Conservation (phyloP, 257 asterid genomes). For the Echium plantagineum region DNA sequence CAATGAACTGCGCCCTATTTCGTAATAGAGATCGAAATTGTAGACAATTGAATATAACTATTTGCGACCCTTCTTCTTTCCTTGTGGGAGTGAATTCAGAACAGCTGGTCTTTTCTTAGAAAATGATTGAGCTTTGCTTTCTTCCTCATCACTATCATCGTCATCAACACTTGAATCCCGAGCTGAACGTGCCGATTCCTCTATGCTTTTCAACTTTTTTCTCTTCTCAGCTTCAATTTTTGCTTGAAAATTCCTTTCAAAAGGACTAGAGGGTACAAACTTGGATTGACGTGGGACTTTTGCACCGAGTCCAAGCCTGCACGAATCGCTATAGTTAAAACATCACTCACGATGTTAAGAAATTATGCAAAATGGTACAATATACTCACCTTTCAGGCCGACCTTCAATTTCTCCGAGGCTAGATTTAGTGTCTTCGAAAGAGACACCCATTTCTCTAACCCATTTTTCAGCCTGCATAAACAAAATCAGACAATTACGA, state of each 20-base stretch:
- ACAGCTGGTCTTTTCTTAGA: constrained; percentile 45
- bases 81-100: constrained; percentile 12
- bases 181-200: constrained; percentile 22
- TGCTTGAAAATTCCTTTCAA: constrained; percentile 52
- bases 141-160: constrained; percentile 70
- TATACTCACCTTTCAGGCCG: constrained; percentile 66
- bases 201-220: constrained; percentile 25
- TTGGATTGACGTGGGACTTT: constrained; percentile 46
- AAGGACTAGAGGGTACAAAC: constrained; percentile 29
- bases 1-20: no score
- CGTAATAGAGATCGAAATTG: no score
- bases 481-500: not conserved
- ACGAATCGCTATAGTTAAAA: constrained; percentile 8
- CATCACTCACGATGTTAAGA: not conserved
- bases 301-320: constrained; percentile 89
- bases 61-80: constrained; percentile 32
- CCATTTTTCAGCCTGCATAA: constrained; percentile 79
- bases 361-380: not conserved
- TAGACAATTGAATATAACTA: no score
- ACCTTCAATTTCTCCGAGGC: constrained; percentile 35
- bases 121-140: constrained; percentile 62
- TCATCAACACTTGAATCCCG: constrained; percentile 30
- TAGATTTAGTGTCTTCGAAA: constrained; percentile 22
- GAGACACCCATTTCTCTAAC: constrained; percentile 52
- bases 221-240: constrained; percentile 39